A percentile compares a stretch with the other conserved stretches of the same genome.
phyloP scores from a whole-genome alignment of 768 basidiomycete genomes.

The button mushroom (Agaricus bisporus) region DNA sequence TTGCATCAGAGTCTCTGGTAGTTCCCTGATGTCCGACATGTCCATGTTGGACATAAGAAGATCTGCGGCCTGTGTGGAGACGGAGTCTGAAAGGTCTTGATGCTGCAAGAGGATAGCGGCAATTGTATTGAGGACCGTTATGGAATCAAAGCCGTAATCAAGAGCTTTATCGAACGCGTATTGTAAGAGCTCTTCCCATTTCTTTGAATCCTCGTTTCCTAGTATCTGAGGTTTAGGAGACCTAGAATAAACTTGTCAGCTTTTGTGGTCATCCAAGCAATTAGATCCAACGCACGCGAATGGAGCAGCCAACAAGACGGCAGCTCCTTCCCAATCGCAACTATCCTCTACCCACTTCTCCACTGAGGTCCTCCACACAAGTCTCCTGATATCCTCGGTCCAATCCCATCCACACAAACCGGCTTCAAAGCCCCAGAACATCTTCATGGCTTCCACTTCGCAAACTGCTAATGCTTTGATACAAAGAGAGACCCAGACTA shows the following conservation, averaged over 20 bases:
- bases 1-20: slow-evolving; percentile 50
- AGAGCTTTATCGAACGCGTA: slow-evolving; percentile 48
- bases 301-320: slow-evolving; percentile 52
- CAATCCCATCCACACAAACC: slow-evolving; percentile 31
- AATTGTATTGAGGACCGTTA: slow-evolving; percentile 49
- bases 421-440: slow-evolving; percentile 45
- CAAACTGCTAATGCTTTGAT: slow-evolving; percentile 46
- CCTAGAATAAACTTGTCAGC: slow-evolving; percentile 9
- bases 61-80: slow-evolving; percentile 52
- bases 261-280: neutral
- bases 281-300: slow-evolving; percentile 43
- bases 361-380: slow-evolving; percentile 53
- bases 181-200: slow-evolving; percentile 57
- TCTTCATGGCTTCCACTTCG: slow-evolving; percentile 34
- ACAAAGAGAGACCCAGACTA: slow-evolving; percentile 56
- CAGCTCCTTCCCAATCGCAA: slow-evolving; percentile 48
- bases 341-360: slow-evolving; percentile 49
- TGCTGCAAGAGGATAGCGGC: slow-evolving; percentile 39
- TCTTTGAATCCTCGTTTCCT: slow-evolving; percentile 38
- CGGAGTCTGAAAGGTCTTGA: slow-evolving; percentile 24
- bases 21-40: slow-evolving; percentile 40
- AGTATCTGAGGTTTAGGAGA: slow-evolving; percentile 3
- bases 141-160: slow-evolving; percentile 52
- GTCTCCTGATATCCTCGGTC: slow-evolving; percentile 34
- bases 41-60: slow-evolving; percentile 51